A percentile compares a stretch with the other conserved stretches of the same genome.
These are phyloP conservation scores for Aspergillus kassunensis DNA, from an alignment of 495 filamentous ascomycete species.

Conservation along the genomic window DNA sequence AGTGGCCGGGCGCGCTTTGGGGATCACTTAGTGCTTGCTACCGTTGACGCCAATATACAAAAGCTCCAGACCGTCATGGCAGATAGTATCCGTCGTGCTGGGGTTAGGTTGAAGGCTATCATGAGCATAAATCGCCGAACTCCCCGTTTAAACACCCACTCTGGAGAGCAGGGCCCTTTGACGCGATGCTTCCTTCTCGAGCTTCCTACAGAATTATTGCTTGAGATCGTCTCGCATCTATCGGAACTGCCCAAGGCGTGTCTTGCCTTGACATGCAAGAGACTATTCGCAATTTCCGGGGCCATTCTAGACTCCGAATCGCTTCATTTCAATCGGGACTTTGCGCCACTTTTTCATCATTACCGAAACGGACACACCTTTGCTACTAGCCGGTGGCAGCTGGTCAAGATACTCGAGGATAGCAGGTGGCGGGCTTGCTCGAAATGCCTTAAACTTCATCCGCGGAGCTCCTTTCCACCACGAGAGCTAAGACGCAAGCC, in stretches of 20 bases:
- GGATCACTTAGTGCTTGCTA: constrained; percentile 5
- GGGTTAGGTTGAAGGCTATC: constrained; percentile 30
- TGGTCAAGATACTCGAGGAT: constrained; percentile 39
- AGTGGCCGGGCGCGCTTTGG: constrained; percentile 13
- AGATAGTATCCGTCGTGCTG: constrained; percentile 30
- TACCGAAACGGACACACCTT: constrained; percentile 42
- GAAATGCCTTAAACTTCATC: constrained; percentile 43
- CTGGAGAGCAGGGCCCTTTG: constrained; percentile 14
- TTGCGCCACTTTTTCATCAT: constrained; percentile 44
- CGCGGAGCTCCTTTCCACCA: constrained; percentile 32
- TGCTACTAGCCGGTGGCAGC: constrained; percentile 39
- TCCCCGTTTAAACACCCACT: constrained; percentile 13
- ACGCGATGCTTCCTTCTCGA: constrained; percentile 37
- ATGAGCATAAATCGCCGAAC: constrained; percentile 36
- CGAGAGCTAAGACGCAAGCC: constrained; percentile 36
- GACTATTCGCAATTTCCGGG: constrained; percentile 37
- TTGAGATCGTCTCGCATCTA: constrained; percentile 41
- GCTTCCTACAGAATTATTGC: constrained; percentile 41
- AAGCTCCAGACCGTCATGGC: constrained; percentile 22
- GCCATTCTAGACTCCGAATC: constrained; percentile 33
- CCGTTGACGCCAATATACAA: constrained; percentile 17
- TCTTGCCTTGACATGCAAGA: constrained; percentile 43
- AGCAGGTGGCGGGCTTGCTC: constrained; percentile 40
- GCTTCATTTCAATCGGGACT: constrained; percentile 42
- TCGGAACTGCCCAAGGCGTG: constrained; percentile 37